phyloP scores from a whole-genome alignment of 2,329 filamentous ascomycete species.

The Phaeosphaeriaceae sp. region DNA sequence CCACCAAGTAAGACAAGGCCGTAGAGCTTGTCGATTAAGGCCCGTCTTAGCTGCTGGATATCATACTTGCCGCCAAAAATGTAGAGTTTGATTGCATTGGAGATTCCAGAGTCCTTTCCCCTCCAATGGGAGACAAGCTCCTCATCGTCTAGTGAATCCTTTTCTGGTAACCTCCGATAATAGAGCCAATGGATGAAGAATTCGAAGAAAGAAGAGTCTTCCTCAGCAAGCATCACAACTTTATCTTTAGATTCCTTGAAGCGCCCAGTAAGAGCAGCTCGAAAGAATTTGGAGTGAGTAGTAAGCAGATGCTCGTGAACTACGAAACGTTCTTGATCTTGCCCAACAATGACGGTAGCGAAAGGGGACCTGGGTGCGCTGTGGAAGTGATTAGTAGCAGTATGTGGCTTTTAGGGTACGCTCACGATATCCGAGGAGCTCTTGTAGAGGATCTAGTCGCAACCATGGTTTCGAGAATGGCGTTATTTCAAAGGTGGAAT shows the following conservation, averaged over 20 bases:
- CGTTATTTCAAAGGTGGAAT: no score
- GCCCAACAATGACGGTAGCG: slow-evolving; percentile 15
- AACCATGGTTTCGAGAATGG: no score
- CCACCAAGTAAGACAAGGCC: neutral
- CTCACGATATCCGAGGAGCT: no score
- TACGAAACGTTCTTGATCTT: slow-evolving; percentile 4
- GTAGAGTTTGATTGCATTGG: slow-evolving; percentile 10
- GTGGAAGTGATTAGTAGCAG: no score
- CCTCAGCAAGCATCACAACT: slow-evolving; percentile 9
- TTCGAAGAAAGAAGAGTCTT: slow-evolving; percentile 9
- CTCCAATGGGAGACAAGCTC: slow-evolving; percentile 3
- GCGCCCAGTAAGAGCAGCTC: slow-evolving; percentile 8
- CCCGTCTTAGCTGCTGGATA: neutral
- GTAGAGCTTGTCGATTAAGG: neutral
- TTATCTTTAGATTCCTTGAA: slow-evolving; percentile 22
- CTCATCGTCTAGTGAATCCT: neutral
- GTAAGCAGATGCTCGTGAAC: slow-evolving; percentile 14
- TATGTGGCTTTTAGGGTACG: no score
- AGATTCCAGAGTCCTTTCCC: neutral
- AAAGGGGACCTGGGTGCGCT: neutral
- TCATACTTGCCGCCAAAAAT: slow-evolving; percentile 13
- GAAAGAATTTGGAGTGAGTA: slow-evolving; percentile 18
- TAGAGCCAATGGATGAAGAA: slow-evolving; percentile 25
- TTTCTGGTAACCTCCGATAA: slow-evolving; percentile 7
- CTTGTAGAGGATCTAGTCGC: no score